Conservation (phyloP, 2,329 filamentous ascomycete species). For the Ilyonectria destructans region DNA sequence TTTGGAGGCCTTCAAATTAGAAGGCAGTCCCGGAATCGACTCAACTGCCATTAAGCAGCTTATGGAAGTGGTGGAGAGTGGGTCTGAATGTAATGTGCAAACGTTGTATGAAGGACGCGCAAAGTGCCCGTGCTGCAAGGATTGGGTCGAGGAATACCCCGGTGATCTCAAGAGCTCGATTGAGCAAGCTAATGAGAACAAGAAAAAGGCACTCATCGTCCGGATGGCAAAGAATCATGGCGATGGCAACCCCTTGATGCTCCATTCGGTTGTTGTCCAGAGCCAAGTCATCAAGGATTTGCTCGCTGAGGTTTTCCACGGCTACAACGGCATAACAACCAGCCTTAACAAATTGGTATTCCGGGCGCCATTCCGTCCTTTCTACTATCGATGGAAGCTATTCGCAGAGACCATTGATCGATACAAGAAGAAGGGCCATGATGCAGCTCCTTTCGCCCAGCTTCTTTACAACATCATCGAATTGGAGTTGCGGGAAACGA, state of each 20-base stretch:
- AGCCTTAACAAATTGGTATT: constrained; percentile 25
- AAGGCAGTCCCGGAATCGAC: background rate
- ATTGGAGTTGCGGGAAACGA: constrained; percentile 10
- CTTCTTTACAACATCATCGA: constrained; percentile 26
- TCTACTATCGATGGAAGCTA: constrained; percentile 29
- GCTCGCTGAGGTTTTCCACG: constrained; percentile 26
- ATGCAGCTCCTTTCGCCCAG: constrained; percentile 22
- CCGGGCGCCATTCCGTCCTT: constrained; percentile 26
- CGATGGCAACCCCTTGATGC: constrained; percentile 17
- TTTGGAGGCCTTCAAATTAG: background rate
- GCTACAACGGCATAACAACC: constrained; percentile 25
- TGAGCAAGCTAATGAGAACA: constrained; percentile 22
- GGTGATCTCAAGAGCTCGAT: constrained; percentile 16
- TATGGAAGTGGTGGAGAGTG: background rate
- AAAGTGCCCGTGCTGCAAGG: background rate
- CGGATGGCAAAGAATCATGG: constrained; percentile 33
- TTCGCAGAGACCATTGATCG: constrained; percentile 22
- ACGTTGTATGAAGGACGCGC: background rate
- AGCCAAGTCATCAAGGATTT: constrained; percentile 20
- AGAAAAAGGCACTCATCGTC: constrained; percentile 34
- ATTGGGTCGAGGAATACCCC: background rate
- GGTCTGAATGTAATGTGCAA: background rate
- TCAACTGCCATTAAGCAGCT: background rate
- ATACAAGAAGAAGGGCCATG: constrained; percentile 15
- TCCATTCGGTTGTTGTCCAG: constrained; percentile 30